Evolutionary conservation across 2,329 filamentous ascomycete genomes (phyloP).

Genomic region (Verruconis gallopava): DNA sequence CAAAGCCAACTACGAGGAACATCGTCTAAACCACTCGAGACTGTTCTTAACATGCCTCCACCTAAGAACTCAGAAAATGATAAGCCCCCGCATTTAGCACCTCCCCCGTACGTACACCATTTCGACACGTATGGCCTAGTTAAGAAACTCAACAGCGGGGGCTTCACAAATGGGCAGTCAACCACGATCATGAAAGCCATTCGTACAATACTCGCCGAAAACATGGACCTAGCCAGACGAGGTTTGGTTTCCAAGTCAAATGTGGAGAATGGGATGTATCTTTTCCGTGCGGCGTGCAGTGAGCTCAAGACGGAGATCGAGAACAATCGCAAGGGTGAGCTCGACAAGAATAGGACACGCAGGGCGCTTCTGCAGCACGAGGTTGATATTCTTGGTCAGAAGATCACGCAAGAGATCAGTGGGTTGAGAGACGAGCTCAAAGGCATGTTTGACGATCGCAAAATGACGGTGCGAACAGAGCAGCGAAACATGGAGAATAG

Average conservation of each 20-base stretch:
- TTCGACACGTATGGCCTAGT: conserved; percentile 93
- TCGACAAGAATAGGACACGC: conserved; percentile 72
- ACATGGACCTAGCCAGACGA: conserved; percentile 67
- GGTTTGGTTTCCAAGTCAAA: conserved; percentile 81
- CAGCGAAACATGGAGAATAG: conserved; percentile 73
- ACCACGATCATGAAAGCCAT: conserved; percentile 89
- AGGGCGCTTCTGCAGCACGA: conserved; percentile 83
- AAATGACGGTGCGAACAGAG: conserved; percentile 81
- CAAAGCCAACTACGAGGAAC: conserved; percentile 8
- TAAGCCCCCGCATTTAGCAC: conserved; percentile 53
- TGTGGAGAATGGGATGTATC: conserved; percentile 87
- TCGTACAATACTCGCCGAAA: conserved; percentile 59
- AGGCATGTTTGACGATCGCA: conserved; percentile 90
- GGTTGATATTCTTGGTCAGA: conserved; percentile 81
- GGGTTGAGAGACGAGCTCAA: conserved; percentile 83
- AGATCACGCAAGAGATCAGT: conserved; percentile 68
- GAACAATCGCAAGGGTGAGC: conserved; percentile 60
- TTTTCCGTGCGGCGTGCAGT: conserved; percentile 87
- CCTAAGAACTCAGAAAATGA: conserved; percentile 24
- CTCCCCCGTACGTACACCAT: conserved; percentile 80
- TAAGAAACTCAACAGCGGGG: conserved; percentile 57
- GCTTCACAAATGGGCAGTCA: conserved; percentile 62
- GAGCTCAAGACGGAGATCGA: conserved; percentile 81
- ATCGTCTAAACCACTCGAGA: conserved; percentile 25
- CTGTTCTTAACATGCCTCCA: conserved; percentile 28